These are phyloP conservation scores for Xylaria venustula DNA, from an alignment of 495 filamentous ascomycete species.

Conservation along the genomic window DNA sequence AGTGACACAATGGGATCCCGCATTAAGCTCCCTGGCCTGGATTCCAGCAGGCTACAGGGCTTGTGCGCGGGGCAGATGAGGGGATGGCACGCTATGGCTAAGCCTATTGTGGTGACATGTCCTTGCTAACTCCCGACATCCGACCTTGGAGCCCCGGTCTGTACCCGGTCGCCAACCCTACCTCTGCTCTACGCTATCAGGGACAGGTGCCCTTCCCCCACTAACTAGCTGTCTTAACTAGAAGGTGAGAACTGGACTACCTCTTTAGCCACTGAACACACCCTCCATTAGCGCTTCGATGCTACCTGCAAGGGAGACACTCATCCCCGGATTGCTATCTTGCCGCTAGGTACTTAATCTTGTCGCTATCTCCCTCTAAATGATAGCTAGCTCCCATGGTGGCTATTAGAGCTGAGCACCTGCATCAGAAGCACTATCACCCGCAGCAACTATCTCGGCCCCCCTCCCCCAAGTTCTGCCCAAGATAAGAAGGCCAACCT, in stretches of 20 bases:
- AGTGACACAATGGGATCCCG: conserved; percentile 3
- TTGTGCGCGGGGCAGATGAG: conserved; percentile 7
- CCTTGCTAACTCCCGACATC: background rate
- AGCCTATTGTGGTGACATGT: background rate
- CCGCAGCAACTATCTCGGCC: background rate
- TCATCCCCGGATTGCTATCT: background rate
- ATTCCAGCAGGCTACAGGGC: conserved; percentile 2
- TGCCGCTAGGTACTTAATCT: background rate
- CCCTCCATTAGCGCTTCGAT: background rate
- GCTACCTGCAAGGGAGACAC: no score
- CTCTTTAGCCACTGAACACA: background rate
- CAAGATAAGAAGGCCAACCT: background rate
- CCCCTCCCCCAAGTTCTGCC: background rate
- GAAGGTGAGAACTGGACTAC: conserved; percentile 5
- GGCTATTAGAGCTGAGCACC: no score
- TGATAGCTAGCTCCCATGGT: no score
- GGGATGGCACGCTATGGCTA: background rate
- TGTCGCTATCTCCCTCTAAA: background rate
- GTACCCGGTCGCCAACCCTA: background rate
- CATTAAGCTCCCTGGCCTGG: conserved; percentile 2
- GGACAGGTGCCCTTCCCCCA: background rate
- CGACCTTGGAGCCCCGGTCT: background rate
- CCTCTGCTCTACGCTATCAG: background rate
- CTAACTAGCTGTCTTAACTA: background rate
- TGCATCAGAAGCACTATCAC: no score